Percentiles rank a stretch among this genome's conserved stretches.
Evolutionary conservation across 202 grass and related monocot species (phyloP).

Genomic region (Zizania palustris): DNA sequence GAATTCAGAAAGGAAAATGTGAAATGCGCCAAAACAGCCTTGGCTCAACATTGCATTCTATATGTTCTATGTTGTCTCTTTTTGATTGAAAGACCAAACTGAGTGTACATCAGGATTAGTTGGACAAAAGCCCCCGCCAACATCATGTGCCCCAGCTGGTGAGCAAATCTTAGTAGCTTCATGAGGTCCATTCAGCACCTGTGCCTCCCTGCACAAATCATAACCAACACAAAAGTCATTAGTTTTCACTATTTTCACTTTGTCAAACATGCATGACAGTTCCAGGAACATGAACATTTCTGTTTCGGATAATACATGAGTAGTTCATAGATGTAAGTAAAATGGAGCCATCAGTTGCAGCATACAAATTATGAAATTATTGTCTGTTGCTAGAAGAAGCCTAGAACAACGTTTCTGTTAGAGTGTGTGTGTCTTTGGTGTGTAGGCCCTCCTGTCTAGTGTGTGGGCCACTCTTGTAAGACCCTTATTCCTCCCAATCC

Average conservation of each 20-base stretch:
- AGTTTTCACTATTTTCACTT: conserved; percentile 1
- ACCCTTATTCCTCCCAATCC: too few species aligned
- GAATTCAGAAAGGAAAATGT: conserved; percentile 15
- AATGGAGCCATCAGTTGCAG: not conserved
- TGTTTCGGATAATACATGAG: not conserved
- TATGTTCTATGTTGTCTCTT: conserved; percentile 53
- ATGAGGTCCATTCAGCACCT: conserved; percentile 46
- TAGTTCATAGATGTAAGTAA: not conserved
- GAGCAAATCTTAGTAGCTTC: conserved; percentile 46
- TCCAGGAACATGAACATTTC: not conserved
- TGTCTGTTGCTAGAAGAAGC: not conserved
- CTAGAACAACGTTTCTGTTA: not conserved
- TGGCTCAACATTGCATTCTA: conserved; percentile 40
- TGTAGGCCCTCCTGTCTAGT: too few species aligned
- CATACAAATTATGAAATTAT: not conserved
- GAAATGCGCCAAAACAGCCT: conserved; percentile 31
- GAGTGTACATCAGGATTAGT: conserved; percentile 67
- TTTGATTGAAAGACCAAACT: conserved; percentile 79
- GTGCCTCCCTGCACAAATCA: conserved; percentile 53
- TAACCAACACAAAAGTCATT: conserved; percentile 18
- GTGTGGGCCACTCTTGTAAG: too few species aligned
- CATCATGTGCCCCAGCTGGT: conserved; percentile 33
- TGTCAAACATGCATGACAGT: not conserved
- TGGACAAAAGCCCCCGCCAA: conserved; percentile 62
- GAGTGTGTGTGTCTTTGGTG: too few species aligned